These are phyloP conservation scores for Collybiopsis confluens DNA, from an alignment of 768 basidiomycete genomes.

Conservation along the genomic window DNA sequence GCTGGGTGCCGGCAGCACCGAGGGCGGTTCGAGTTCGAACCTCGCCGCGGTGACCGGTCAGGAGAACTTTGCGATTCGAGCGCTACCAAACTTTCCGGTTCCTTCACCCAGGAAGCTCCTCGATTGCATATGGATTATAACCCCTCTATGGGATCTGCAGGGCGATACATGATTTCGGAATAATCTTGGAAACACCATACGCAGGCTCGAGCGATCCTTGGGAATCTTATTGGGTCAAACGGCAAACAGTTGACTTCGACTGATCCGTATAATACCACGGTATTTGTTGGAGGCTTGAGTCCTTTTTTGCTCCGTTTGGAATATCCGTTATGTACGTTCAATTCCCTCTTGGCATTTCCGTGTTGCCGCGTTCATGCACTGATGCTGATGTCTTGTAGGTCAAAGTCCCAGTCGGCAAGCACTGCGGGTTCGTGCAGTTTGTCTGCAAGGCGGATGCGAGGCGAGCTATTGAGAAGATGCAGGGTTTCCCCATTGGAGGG, in stretches of 20 bases:
- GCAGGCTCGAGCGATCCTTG: slow-evolving; percentile 77
- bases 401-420: slow-evolving; percentile 94
- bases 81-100: slow-evolving; percentile 21
- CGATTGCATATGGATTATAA: slow-evolving; percentile 6
- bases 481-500: slow-evolving; percentile 91
- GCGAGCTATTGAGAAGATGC: slow-evolving; percentile 92
- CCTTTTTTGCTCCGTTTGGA: slow-evolving; percentile 95
- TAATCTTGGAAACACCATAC: slow-evolving; percentile 84
- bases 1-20: slow-evolving; percentile 46
- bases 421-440: slow-evolving; percentile 95
- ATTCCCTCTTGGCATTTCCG: too few relatives aligned
- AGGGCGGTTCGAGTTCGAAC: slow-evolving; percentile 43
- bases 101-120: slow-evolving; percentile 2
- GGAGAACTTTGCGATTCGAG: slow-evolving; percentile 43
- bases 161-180: slow-evolving; percentile 59
- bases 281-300: slow-evolving; percentile 89
- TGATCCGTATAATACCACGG: slow-evolving; percentile 95
- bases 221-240: slow-evolving; percentile 81
- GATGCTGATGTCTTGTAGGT: slow-evolving; percentile 46
- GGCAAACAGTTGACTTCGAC: slow-evolving; percentile 84
- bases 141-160: slow-evolving; percentile 22
- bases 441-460: slow-evolving; percentile 90
- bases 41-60: slow-evolving; percentile 44
- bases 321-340: slow-evolving; percentile 76
- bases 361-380: too few relatives aligned